Percentiles rank a stretch among this genome's conserved stretches.
Conservation (phyloP, 306 rosid species). For the Pterocarpus macrocarpus region DNA sequence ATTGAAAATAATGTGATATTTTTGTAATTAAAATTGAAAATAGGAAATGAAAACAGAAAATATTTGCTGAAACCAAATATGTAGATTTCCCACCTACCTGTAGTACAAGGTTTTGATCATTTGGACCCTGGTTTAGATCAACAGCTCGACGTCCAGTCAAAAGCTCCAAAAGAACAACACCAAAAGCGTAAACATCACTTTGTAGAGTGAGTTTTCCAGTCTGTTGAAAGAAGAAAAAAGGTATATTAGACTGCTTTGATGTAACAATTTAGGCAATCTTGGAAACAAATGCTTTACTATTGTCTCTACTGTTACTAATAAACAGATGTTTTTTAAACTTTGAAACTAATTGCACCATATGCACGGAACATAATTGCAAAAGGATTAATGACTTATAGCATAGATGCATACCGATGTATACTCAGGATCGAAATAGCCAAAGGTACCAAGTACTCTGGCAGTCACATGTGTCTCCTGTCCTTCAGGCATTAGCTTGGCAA, state of each 20-base stretch:
- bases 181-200: slow-evolving; percentile 88
- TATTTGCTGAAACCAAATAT: too few species aligned
- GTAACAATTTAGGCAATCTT: not conserved
- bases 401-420: slow-evolving; percentile 75
- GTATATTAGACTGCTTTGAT: too few species aligned
- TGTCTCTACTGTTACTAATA: too few species aligned
- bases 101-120: slow-evolving; percentile 76
- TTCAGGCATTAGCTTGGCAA: slow-evolving; percentile 92
- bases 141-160: slow-evolving; percentile 84
- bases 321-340: not conserved
- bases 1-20: too few species aligned
- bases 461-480: slow-evolving; percentile 76
- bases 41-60: too few species aligned
- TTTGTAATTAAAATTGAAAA: too few species aligned
- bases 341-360: slow-evolving; percentile 15
- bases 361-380: slow-evolving; percentile 4
- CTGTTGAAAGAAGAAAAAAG: slow-evolving; percentile 50
- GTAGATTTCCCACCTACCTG: slow-evolving; percentile 54
- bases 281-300: not conserved
- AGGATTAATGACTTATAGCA: not conserved
- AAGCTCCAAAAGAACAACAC: slow-evolving; percentile 92
- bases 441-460: slow-evolving; percentile 81
- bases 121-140: slow-evolving; percentile 82
- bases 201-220: slow-evolving; percentile 88
- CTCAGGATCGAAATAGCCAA: slow-evolving; percentile 89